Evolutionary conservation across 2,329 filamentous ascomycete species (phyloP).

Genomic region (Alternaria alternata): DNA sequence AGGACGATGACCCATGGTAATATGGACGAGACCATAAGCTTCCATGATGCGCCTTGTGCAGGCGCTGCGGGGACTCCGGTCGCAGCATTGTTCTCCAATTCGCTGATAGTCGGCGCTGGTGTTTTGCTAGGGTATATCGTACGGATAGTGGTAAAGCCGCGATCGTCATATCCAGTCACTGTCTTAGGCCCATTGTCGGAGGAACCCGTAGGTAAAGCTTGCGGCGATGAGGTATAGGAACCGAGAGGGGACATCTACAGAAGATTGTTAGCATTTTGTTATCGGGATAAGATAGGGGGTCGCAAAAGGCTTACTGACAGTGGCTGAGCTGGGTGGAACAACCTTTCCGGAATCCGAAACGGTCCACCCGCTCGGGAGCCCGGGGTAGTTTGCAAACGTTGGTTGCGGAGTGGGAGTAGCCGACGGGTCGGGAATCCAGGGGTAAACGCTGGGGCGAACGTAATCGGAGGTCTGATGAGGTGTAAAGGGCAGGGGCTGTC

Average conservation of each 20-base stretch:
- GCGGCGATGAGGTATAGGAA: slow-evolving; percentile 62
- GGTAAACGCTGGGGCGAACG: slow-evolving; percentile 55
- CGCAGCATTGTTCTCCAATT: slow-evolving; percentile 22
- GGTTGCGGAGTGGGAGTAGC: slow-evolving; percentile 59
- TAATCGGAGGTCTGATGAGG: slow-evolving; percentile 66
- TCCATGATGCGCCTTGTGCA: slow-evolving; percentile 6
- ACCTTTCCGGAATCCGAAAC: slow-evolving; percentile 82
- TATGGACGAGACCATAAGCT: slow-evolving; percentile 2
- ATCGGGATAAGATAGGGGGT: slow-evolving; percentile 7
- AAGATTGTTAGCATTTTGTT: slow-evolving; percentile 24
- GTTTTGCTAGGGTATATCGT: slow-evolving; percentile 38
- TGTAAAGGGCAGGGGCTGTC: slow-evolving; percentile 72
- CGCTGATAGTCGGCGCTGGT: slow-evolving; percentile 3
- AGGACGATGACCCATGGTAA: slow-evolving; percentile 12
- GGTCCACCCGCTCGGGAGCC: slow-evolving; percentile 81
- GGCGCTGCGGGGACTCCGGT: slow-evolving; percentile 16
- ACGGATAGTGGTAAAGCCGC: slow-evolving; percentile 60
- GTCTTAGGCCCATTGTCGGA: slow-evolving; percentile 39
- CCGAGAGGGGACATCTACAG: slow-evolving; percentile 60
- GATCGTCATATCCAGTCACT: slow-evolving; percentile 58
- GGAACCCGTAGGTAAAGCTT: slow-evolving; percentile 44
- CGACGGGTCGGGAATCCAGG: slow-evolving; percentile 69
- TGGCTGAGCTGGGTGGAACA: slow-evolving; percentile 73
- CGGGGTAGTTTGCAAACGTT: slow-evolving; percentile 58
- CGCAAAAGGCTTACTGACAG: slow-evolving; percentile 66